Evolutionary conservation across 768 basidiomycete genomes (phyloP).

Genomic region (Psilocybe azurescens): DNA sequence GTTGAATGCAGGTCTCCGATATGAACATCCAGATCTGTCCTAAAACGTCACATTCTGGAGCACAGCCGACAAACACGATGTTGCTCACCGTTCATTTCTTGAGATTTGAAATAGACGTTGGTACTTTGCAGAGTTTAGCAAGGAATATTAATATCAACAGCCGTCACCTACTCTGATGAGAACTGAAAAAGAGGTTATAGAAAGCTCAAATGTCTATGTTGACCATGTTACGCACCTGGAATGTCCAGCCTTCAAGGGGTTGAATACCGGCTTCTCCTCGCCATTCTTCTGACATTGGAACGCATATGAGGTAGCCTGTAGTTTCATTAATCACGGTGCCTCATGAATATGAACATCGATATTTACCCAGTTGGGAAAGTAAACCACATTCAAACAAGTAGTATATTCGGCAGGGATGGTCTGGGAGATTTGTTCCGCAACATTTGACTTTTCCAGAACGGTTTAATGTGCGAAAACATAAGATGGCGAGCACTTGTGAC

Average conservation of each 20-base stretch:
- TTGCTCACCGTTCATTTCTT: constrained; percentile 78
- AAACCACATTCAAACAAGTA: constrained; percentile 81
- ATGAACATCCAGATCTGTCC: constrained; percentile 80
- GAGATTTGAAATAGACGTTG: constrained; percentile 87
- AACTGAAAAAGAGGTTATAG: constrained; percentile 52
- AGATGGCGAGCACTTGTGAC: constrained; percentile 30
- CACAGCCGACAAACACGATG: not conserved
- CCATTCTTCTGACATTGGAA: constrained; percentile 80
- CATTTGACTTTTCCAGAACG: constrained; percentile 58
- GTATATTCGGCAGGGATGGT: constrained; percentile 67
- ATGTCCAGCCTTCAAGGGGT: constrained; percentile 77
- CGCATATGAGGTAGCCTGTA: constrained; percentile 79
- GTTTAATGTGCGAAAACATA: not conserved
- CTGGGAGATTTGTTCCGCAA: constrained; percentile 73
- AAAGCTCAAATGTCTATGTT: constrained; percentile 3
- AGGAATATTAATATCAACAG: not conserved
- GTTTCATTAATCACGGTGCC: not conserved
- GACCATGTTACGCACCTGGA: constrained; percentile 57
- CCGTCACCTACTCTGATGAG: constrained; percentile 69
- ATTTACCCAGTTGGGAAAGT: constrained; percentile 93
- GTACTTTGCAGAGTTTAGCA: constrained; percentile 45
- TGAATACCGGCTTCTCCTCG: constrained; percentile 57
- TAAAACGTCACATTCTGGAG: not conserved
- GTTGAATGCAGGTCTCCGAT: constrained; percentile 89
- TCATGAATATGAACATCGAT: constrained; percentile 4